A percentile compares a stretch with the other conserved stretches of the same genome.
phyloP scores from a whole-genome alignment of 129 eudicot species.

The Mikania micrantha region DNA sequence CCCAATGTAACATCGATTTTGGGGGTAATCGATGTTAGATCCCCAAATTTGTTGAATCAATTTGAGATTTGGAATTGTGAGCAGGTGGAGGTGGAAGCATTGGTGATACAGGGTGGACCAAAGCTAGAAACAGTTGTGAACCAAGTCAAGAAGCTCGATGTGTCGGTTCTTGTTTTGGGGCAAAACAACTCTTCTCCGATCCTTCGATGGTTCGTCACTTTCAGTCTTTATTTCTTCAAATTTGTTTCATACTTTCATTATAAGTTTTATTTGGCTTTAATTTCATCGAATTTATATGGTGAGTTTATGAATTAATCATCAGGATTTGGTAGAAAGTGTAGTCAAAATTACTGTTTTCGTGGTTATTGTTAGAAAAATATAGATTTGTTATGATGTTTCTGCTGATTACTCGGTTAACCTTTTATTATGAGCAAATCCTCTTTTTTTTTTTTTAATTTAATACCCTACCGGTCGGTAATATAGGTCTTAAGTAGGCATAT shows the following conservation, averaged over 20 bases:
- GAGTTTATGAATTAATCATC: too few relatives aligned
- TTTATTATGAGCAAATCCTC: too few relatives aligned
- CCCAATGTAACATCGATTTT: background rate
- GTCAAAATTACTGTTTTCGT: too few relatives aligned
- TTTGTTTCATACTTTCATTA: too few relatives aligned
- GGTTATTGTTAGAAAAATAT: too few relatives aligned
- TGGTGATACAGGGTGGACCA: conserved; percentile 73
- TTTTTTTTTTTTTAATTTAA: too few relatives aligned
- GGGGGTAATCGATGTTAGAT: background rate
- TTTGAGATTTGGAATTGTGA: background rate
- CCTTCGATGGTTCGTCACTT: conserved; percentile 44
- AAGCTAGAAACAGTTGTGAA: conserved; percentile 71
- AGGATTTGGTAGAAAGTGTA: too few relatives aligned
- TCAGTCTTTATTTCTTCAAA: background rate
- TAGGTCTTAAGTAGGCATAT: too few relatives aligned
- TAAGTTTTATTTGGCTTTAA: too few relatives aligned
- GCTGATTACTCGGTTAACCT: too few relatives aligned
- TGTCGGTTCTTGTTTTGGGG: conserved; percentile 84
- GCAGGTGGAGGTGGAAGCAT: conserved; percentile 92
- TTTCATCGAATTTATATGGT: background rate
- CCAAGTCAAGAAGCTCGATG: conserved; percentile 98
- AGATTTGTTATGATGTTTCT: too few relatives aligned
- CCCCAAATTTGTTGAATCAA: background rate
- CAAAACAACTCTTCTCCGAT: conserved; percentile 62
- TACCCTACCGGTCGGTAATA: too few relatives aligned